These are phyloP conservation scores for Penicillium mononematosum DNA, from an alignment of 495 filamentous ascomycete species.

Conservation along the genomic window DNA sequence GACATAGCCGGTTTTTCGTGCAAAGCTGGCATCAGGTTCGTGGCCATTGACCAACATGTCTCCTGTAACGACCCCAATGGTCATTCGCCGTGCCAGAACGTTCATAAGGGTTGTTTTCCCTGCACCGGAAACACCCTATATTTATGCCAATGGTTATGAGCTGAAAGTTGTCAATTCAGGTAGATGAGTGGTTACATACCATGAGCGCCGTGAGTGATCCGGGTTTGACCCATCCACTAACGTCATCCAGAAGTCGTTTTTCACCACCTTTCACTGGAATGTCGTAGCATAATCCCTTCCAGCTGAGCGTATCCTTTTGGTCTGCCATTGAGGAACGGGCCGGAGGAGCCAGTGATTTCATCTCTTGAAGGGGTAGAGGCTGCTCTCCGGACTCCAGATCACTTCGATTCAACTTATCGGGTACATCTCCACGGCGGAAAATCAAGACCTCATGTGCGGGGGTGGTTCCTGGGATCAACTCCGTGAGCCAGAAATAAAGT, in stretches of 20 bases:
- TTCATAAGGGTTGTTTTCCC: conserved; percentile 69
- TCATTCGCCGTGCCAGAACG: conserved; percentile 55
- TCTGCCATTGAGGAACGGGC: conserved; percentile 42
- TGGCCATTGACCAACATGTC: conserved; percentile 56
- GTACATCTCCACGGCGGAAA: conserved; percentile 43
- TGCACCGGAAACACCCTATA: conserved; percentile 52
- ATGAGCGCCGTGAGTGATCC: conserved; percentile 69
- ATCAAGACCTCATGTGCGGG: conserved; percentile 35
- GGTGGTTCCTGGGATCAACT: conserved; percentile 15
- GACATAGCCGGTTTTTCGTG: conserved; percentile 88
- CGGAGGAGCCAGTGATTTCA: conserved; percentile 25
- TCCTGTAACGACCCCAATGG: conserved; percentile 53
- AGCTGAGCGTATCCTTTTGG: conserved; percentile 66
- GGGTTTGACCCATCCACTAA: conserved; percentile 66
- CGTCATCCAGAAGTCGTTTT: conserved; percentile 58
- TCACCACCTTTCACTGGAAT: conserved; percentile 60
- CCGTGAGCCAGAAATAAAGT: conserved; percentile 45
- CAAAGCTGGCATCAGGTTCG: conserved; percentile 70
- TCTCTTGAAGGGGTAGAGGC: conserved; percentile 17
- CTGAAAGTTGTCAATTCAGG: not conserved
- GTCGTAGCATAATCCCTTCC: conserved; percentile 71
- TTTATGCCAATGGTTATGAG: not conserved
- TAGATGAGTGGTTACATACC: conserved; percentile 10
- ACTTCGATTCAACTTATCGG: conserved; percentile 27
- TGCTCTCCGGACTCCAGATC: conserved; percentile 25